Evolutionary conservation across 129 eudicot species (phyloP), one percentile per base, ranked within the genome.

Genomic region (Glebionis coronaria): DNA sequence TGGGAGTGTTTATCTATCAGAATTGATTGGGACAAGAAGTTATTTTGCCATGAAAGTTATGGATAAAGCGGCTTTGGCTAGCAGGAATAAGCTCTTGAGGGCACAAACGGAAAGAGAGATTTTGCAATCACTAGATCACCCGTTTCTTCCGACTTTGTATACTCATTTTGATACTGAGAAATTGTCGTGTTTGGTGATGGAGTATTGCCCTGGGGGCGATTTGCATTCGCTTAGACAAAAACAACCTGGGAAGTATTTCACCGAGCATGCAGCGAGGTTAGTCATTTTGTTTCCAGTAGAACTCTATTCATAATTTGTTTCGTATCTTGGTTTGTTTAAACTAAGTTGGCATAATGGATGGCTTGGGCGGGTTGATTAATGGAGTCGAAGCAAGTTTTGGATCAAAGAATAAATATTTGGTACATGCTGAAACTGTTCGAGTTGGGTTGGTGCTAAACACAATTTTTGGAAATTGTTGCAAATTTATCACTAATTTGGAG

Each of bases 231-330:
- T 93, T 47, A 71, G 99, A 70, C 99, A 93, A 79, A 89, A 80
- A 73, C 96, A 93, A 62, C 99, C 97, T 14, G 92, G 91, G 63
- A 93, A 85, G 80, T 83, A 52, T 76, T 93, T 93, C 58, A 75
- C 99, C 1, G 99, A 93, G 86, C 99, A 86, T 68, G 97, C 95
- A 44, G 99, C 99, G 55, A 89, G 99, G 99, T 93, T 74, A 49
- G 81, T 28, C 11, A 35, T 10, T 19, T 63, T 62, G 21, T 29
- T 56, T 58, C 18, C 27, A 28, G 9, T 58, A 58, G 27, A 14
- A 27, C 20, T 27, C 44, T 1, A 25, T 27, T 28, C 20, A 20
- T 38, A 15, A 18, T 61, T 61, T 38, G 59, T 61, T 27, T 61
- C 49, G 23, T n/a, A 61, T 61, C 16, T 9, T 31, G 18, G 65